phyloP scores from a whole-genome alignment of 2,329 filamentous ascomycete species.

The Talaromyces pinophilus region DNA sequence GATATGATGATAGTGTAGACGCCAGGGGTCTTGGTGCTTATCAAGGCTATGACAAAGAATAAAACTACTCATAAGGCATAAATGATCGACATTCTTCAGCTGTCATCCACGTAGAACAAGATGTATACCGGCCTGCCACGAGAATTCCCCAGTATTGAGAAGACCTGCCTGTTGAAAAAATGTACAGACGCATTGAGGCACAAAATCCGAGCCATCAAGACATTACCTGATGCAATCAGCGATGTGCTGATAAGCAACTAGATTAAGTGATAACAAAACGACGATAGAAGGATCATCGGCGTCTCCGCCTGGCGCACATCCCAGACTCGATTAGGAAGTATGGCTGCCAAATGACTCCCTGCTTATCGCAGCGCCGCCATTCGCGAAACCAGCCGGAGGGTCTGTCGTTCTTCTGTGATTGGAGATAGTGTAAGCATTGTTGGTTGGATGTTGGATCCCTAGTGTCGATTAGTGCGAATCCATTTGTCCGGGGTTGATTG shows the following conservation, averaged over 20 bases:
- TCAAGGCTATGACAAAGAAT: neutral
- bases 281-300: neutral
- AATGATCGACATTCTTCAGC: neutral
- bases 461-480: neutral
- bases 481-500: neutral
- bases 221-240: neutral
- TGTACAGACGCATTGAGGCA: neutral
- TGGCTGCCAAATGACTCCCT: neutral
- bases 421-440: neutral
- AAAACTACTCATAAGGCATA: neutral
- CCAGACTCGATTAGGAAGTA: slow-evolving; percentile 7
- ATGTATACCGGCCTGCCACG: neutral
- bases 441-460: neutral
- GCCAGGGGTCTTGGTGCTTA: neutral
- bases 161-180: neutral
- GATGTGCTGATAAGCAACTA: neutral
- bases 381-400: neutral
- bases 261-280: neutral
- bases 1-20: neutral
- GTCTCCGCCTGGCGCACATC: slow-evolving; percentile 5
- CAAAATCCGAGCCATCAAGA: neutral
- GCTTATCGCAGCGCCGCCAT: slow-evolving; percentile 10
- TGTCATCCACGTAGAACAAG: neutral
- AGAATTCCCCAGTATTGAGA: neutral
- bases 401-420: neutral